phyloP scores from a whole-genome alignment of 2,329 filamentous ascomycete species.

The Hypoxylon rubiginosum region DNA sequence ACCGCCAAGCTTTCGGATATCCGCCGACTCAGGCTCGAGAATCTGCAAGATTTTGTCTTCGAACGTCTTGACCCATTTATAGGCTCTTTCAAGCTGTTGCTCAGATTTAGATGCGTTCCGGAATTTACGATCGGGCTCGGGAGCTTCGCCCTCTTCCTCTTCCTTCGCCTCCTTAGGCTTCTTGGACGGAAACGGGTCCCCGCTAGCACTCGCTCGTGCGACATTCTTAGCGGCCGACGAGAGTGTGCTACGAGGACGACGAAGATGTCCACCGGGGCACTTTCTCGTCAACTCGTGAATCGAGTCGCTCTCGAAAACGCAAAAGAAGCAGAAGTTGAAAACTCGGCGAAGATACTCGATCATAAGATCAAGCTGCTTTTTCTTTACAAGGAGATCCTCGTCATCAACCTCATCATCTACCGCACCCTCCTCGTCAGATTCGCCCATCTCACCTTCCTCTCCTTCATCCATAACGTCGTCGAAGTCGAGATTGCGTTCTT shows the following conservation, averaged over 20 bases:
- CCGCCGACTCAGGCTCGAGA: conserved; percentile 87
- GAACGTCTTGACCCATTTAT: conserved; percentile 99
- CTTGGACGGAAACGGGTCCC: conserved; percentile 86
- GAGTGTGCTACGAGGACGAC: conserved; percentile 87
- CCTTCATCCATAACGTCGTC: conserved; percentile 73
- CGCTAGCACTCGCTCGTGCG: conserved; percentile 84
- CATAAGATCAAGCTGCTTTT: conserved; percentile 95
- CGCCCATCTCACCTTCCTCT: conserved; percentile 76
- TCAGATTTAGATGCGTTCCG: conserved; percentile 81
- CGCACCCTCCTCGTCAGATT: conserved; percentile 85
- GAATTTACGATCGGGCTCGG: conserved; percentile 78
- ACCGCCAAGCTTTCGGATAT: conserved; percentile 91
- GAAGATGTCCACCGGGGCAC: conserved; percentile 96
- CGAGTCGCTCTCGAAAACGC: conserved; percentile 97
- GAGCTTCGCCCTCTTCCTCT: conserved; percentile 72
- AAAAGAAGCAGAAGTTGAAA: conserved; percentile 99
- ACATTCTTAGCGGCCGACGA: conserved; percentile 86
- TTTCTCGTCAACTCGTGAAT: conserved; percentile 96
- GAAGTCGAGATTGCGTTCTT: conserved; percentile 70
- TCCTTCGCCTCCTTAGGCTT: conserved; percentile 77
- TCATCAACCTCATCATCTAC: conserved; percentile 88
- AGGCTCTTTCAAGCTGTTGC: conserved; percentile 92
- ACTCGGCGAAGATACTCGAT: conserved; percentile 97
- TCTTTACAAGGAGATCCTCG: conserved; percentile 89
- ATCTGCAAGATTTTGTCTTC: conserved; percentile 97